Conservation (phyloP, 805 yeast genomes). For the Zygoascus flipseniorum region DNA sequence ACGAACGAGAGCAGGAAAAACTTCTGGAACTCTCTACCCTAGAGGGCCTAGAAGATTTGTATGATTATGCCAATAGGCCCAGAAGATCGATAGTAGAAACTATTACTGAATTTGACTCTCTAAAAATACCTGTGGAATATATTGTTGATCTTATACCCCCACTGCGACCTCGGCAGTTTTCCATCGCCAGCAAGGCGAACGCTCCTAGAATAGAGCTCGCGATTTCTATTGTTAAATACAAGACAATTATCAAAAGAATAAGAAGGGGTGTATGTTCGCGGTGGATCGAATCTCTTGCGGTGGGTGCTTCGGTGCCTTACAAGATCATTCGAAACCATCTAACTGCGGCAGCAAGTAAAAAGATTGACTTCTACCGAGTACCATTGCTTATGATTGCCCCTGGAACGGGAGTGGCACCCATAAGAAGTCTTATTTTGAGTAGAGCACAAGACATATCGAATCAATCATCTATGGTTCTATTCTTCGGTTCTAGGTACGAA, state of each 20-base stretch:
- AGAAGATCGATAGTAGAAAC: slow-evolving; percentile 81
- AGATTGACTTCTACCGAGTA: not conserved
- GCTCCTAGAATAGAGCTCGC: slow-evolving; percentile 48
- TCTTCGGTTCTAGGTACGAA: slow-evolving; percentile 65
- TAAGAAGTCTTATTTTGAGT: slow-evolving; percentile 56
- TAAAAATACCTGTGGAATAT: slow-evolving; percentile 68
- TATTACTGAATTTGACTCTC: slow-evolving; percentile 67
- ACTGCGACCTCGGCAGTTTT: slow-evolving; percentile 73
- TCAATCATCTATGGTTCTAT: slow-evolving; percentile 37
- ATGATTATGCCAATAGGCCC: slow-evolving; percentile 89
- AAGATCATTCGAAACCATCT: slow-evolving; percentile 34
- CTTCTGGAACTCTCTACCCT: slow-evolving; percentile 60
- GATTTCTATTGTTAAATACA: slow-evolving; percentile 79
- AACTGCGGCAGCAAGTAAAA: slow-evolving; percentile 25
- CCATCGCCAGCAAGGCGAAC: slow-evolving; percentile 55
- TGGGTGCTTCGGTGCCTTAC: slow-evolving; percentile 45
- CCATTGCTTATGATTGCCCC: slow-evolving; percentile 77
- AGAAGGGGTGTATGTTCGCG: slow-evolving; percentile 78
- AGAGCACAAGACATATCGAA: slow-evolving; percentile 9
- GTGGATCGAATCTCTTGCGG: slow-evolving; percentile 50
- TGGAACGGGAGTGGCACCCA: slow-evolving; percentile 96
- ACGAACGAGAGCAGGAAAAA: slow-evolving; percentile 63
- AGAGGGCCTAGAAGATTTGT: slow-evolving; percentile 72
- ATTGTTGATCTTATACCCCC: slow-evolving; percentile 70
- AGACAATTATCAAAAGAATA: slow-evolving; percentile 65